Evolutionary conservation across 2,329 filamentous ascomycete genomes (phyloP).

Genomic region (Lachnellula cervina): DNA sequence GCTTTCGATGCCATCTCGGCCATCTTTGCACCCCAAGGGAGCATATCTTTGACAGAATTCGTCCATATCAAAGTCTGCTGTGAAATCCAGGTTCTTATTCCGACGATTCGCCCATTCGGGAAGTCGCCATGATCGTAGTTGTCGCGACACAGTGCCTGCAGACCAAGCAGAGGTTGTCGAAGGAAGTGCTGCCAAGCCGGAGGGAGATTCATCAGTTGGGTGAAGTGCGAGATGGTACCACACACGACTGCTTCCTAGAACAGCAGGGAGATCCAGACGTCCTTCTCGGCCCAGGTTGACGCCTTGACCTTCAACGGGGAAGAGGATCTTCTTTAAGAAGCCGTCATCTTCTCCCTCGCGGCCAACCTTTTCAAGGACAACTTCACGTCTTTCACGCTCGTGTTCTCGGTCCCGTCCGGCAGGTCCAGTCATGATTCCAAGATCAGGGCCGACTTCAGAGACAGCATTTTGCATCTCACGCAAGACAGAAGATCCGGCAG

Average conservation of each 20-base stretch:
- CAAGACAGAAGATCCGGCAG: conserved; percentile 74
- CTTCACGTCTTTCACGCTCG: conserved; percentile 75
- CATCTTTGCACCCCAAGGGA: conserved; percentile 79
- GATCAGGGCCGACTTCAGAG: conserved; percentile 68
- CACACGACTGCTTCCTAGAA: conserved; percentile 77
- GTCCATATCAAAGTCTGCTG: conserved; percentile 89
- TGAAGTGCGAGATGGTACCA: conserved; percentile 95
- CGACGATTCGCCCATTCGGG: conserved; percentile 95
- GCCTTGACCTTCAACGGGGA: conserved; percentile 72
- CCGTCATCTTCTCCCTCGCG: conserved; percentile 76
- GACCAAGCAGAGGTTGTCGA: conserved; percentile 84
- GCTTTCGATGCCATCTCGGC: conserved; percentile 85
- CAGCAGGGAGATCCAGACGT: conserved; percentile 69
- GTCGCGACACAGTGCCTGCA: conserved; percentile 84
- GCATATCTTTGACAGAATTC: conserved; percentile 85
- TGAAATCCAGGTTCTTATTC: conserved; percentile 89
- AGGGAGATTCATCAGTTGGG: conserved; percentile 80
- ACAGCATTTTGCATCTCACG: conserved; percentile 85
- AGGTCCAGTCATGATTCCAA: conserved; percentile 67
- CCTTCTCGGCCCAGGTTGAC: conserved; percentile 73
- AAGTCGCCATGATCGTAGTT: conserved; percentile 87
- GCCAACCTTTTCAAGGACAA: conserved; percentile 79
- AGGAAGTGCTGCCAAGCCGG: conserved; percentile 65
- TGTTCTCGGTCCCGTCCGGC: conserved; percentile 69
- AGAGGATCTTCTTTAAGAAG: conserved; percentile 76